Evolutionary conservation across 257 asterid species (phyloP).

Genomic region (Solanum tarapatanum): DNA sequence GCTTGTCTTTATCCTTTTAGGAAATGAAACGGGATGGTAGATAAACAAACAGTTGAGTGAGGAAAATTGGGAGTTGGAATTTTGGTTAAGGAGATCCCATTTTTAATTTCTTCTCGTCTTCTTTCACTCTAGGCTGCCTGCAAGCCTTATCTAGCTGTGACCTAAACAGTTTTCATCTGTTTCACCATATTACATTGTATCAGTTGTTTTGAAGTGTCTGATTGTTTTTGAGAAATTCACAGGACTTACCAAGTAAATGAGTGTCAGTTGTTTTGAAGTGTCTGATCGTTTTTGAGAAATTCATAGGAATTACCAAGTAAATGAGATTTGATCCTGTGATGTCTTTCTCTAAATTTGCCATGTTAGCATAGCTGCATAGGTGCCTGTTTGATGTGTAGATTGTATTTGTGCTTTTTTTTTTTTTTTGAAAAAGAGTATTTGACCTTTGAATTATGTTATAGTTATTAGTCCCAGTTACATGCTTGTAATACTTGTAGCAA

Average conservation of each 20-base stretch:
- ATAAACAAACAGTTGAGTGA: background rate
- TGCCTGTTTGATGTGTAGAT: background rate
- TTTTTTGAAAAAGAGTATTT: background rate
- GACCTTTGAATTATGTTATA: background rate
- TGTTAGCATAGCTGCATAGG: background rate
- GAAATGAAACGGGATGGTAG: background rate
- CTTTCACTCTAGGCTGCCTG: background rate
- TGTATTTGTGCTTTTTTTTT: background rate
- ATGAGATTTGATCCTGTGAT: background rate
- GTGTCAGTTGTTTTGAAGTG: background rate
- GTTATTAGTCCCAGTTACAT: background rate
- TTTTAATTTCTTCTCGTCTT: background rate
- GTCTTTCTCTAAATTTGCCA: background rate
- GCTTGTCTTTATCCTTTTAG: background rate
- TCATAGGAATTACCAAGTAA: background rate
- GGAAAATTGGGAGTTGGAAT: background rate
- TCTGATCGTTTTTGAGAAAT: background rate
- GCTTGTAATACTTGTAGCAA: background rate
- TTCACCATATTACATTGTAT: background rate
- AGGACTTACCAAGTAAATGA: background rate
- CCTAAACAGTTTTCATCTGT: background rate
- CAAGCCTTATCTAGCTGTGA: background rate
- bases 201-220: background rate
- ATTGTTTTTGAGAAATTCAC: background rate
- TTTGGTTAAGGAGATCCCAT: background rate